A percentile compares a stretch with the other conserved stretches of the same genome.
Conservation (phyloP, 352 stramenopile species). For the Globisporangium cylindrosporum region DNA sequence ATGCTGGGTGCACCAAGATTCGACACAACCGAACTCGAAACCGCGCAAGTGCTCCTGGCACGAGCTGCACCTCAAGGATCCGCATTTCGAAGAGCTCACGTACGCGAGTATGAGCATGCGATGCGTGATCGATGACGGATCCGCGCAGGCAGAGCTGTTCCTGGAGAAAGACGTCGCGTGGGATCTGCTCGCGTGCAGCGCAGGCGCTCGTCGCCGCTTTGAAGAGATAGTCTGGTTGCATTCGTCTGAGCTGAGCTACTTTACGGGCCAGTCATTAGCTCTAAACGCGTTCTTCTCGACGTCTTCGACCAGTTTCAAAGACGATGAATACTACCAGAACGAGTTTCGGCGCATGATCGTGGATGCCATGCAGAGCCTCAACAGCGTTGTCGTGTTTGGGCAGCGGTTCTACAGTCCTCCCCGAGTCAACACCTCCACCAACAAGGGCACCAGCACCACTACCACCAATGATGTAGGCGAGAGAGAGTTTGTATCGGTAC, state of each 20-base stretch:
- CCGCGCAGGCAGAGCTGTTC: constrained; percentile 72
- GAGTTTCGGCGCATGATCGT: too few relatives aligned
- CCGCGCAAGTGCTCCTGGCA: constrained; percentile 25
- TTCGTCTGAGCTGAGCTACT: constrained; percentile 55
- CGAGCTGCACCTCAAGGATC: constrained; percentile 30
- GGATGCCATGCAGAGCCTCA: too few relatives aligned
- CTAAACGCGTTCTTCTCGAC: constrained; percentile 24
- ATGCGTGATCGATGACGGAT: constrained; percentile 76
- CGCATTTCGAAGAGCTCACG: constrained; percentile 34
- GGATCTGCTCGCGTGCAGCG: constrained; percentile 58
- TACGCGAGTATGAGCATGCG: constrained; percentile 45
- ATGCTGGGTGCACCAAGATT: constrained; percentile 36
- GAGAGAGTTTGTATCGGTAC: too few relatives aligned
- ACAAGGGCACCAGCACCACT: too few relatives aligned
- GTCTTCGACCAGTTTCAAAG: background rate
- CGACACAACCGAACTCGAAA: background rate
- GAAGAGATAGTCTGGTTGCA: constrained; percentile 42
- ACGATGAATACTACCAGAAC: too few relatives aligned
- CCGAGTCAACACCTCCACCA: too few relatives aligned
- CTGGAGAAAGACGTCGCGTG: constrained; percentile 65
- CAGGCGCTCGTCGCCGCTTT: constrained; percentile 39
- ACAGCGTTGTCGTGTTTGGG: too few relatives aligned
- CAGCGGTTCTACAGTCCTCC: too few relatives aligned
- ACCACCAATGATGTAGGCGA: too few relatives aligned
- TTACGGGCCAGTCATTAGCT: constrained; percentile 28